phyloP scores from a whole-genome alignment of 768 basidiomycete genomes.

The Astraeus odoratus region DNA sequence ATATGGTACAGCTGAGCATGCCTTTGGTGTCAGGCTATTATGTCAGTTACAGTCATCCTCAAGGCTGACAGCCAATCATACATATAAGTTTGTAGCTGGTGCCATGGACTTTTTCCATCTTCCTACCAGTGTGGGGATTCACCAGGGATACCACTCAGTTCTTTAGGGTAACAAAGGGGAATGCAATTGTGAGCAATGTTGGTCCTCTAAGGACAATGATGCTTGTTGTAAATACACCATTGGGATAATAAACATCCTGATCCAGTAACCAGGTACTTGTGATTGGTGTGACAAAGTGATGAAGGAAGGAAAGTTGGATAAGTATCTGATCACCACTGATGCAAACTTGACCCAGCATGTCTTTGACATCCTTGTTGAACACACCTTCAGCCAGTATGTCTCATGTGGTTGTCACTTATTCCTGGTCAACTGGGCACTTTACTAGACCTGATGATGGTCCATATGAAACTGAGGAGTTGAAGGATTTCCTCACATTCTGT shows the following conservation, averaged over 20 bases:
- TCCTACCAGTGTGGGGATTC: too few relatives aligned
- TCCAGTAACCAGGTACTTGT: too few relatives aligned
- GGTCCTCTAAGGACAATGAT: not conserved
- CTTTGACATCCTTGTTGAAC: conserved; percentile 12
- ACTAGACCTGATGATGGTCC: not conserved
- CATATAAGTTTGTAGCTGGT: not conserved
- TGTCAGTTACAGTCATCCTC: not conserved
- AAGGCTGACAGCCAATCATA: not conserved
- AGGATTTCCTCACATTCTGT: not conserved
- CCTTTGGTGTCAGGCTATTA: conserved; percentile 11
- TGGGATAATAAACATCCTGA: not conserved
- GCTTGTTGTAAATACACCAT: not conserved
- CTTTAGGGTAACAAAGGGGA: not conserved
- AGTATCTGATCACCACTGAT: not conserved
- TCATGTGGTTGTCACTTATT: not conserved
- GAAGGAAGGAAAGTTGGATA: too few relatives aligned
- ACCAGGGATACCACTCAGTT: not conserved
- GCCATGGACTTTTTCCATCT: not conserved
- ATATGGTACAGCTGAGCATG: conserved; percentile 10
- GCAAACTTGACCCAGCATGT: not conserved
- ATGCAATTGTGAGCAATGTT: not conserved
- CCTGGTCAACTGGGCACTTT: not conserved
- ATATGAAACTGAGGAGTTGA: not conserved
- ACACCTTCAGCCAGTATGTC: not conserved
- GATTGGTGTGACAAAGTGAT: too few relatives aligned